Percentiles rank a stretch among this genome's conserved stretches.
Conservation (phyloP, 768 basidiomycete genomes). For the Mrakia hoshinonis region DNA sequence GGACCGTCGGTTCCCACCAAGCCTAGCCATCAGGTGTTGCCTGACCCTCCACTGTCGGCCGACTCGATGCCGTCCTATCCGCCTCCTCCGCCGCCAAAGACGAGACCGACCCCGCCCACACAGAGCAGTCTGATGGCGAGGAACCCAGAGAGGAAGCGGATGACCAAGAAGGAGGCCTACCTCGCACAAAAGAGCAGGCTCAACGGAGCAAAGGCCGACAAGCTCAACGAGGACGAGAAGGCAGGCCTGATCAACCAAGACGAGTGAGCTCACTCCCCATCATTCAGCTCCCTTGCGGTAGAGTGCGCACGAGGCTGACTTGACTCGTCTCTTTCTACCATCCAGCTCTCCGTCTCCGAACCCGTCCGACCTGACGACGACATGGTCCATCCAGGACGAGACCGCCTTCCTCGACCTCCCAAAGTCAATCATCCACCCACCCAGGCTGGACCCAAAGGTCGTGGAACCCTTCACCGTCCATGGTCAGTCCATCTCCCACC, state of each 20-base stretch:
- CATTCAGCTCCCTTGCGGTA: background rate
- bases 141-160: background rate
- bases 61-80: conserved; percentile 15
- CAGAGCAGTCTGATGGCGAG: background rate
- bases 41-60: background rate
- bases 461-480: conserved; percentile 36
- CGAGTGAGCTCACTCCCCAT: conserved; percentile 1
- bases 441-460: conserved; percentile 9
- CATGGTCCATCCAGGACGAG: conserved; percentile 19
- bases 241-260: background rate
- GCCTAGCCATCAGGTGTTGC: background rate
- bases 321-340: background rate
- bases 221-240: background rate
- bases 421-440: conserved; percentile 4
- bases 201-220: background rate
- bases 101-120: background rate
- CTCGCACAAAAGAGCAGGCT: background rate
- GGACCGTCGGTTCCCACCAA: background rate
- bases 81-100: background rate
- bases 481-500: background rate
- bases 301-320: too few species aligned
- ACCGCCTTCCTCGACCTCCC: conserved; percentile 13
- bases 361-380: background rate
- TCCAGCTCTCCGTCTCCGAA: background rate
- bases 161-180: conserved; percentile 13